These are phyloP conservation scores for Candida tibetensis DNA, from an alignment of 805 yeast species.

Conservation along the genomic window DNA sequence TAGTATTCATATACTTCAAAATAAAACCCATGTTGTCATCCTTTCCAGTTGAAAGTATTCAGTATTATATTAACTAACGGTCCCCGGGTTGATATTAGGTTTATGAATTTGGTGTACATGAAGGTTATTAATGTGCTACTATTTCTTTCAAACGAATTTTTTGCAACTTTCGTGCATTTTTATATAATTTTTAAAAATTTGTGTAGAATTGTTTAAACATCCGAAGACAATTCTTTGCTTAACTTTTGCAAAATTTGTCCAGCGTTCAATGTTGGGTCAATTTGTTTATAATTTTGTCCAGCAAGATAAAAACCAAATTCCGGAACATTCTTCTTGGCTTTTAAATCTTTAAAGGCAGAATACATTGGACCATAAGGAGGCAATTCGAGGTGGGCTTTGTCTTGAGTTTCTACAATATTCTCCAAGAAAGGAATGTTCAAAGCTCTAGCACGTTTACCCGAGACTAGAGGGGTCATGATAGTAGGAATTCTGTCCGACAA, in stretches of 20 bases:
- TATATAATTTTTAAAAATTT: conserved; percentile 4
- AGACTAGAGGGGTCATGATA: conserved; percentile 32
- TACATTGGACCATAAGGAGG: conserved; percentile 38
- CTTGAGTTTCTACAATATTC: conserved; percentile 12
- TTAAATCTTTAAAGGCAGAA: conserved; percentile 27
- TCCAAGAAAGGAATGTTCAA: conserved; percentile 34
- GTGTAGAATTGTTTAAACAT: conserved; percentile 10
- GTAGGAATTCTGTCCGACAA: conserved; percentile 15
- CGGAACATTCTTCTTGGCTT: conserved; percentile 8
- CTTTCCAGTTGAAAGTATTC: no score
- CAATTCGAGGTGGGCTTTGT: conserved; percentile 11
- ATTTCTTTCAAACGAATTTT: no score
- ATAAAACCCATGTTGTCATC: no score
- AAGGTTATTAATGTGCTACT: no score
- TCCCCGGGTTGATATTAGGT: no score
- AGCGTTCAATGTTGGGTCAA: conserved; percentile 17
- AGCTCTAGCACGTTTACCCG: conserved; percentile 41
- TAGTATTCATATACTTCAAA: no score
- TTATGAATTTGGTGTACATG: no score
- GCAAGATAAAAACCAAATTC: conserved; percentile 33
- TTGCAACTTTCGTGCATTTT: conserved; percentile 3
- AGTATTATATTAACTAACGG: no score
- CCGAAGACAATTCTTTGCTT: conserved; percentile 16
- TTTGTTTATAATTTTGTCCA: conserved; percentile 31
- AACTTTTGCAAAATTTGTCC: conserved; percentile 26